Conservation (phyloP, 2,329 filamentous ascomycete genomes). For the Pseudopithomyces chartarum region DNA sequence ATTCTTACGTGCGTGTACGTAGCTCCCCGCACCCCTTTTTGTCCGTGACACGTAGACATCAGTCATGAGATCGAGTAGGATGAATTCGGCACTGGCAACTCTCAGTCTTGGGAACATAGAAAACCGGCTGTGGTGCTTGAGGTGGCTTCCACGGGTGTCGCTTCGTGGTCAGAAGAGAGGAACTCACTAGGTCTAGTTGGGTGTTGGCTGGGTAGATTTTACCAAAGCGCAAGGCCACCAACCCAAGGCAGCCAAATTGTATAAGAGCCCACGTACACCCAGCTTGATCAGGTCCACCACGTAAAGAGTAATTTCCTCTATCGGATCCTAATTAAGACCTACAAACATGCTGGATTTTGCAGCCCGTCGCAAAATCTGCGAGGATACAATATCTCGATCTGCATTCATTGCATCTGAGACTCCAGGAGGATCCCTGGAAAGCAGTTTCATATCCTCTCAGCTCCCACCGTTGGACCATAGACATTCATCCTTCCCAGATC, state of each 20-base stretch:
- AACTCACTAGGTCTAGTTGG: not conserved
- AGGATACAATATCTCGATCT: slow-evolving; percentile 25
- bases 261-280: not conserved
- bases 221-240: not conserved
- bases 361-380: slow-evolving; percentile 24
- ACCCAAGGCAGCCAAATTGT: not conserved
- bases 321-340: not conserved
- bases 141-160: too few relatives aligned
- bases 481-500: slow-evolving; percentile 7
- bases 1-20: too few relatives aligned
- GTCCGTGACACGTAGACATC: too few relatives aligned
- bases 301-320: too few relatives aligned
- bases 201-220: not conserved
- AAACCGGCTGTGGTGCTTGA: too few relatives aligned
- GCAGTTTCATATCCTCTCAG: slow-evolving; percentile 22
- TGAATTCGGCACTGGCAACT: too few relatives aligned
- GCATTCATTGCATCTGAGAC: slow-evolving; percentile 15
- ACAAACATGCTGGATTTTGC: slow-evolving; percentile 20
- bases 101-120: too few relatives aligned
- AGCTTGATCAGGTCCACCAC: too few relatives aligned
- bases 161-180: too few relatives aligned
- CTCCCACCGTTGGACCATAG: slow-evolving; percentile 16
- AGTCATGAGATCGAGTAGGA: too few relatives aligned
- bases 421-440: slow-evolving; percentile 18
- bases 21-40: not conserved